Evolutionary conservation across 805 yeast genomes (phyloP), one percentile per base, ranked within the genome.

Genomic region (Candida xyloterini): DNA sequence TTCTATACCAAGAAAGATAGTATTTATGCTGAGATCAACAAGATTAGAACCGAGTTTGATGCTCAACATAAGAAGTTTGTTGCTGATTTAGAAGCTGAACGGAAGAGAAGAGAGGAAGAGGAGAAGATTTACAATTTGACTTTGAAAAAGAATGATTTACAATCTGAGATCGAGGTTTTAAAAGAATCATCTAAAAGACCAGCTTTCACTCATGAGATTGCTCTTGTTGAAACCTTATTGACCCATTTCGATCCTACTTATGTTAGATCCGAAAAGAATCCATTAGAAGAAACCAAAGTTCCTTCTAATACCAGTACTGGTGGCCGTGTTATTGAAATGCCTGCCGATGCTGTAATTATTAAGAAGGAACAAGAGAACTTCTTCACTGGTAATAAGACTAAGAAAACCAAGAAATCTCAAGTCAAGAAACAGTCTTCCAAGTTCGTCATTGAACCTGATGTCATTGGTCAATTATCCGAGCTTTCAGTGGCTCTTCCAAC

Each of bases 171-270:
- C 82, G 87, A 86, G 53, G 71, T 76, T 57, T 78, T 78, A 56
- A 77, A 85, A 69, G 74, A 79, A 37, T 84, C 79, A 47, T 89
- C 89, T 33, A 63, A 66, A 30, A 66, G 67, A 52, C 96, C 98
- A 21, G 98, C 97, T 20, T 90, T 84, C 67, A 78, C 82, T 43
- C 67, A 67, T 31, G 95, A 93, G 67, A 82, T 91, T 55, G 73
- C 73, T 50, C 70, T 82, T 47, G 84, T 93, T 56, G 86, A 89
- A 63, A 68, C 74, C 40, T 72, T 89, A 59, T 72, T 90, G 60
- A 57, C 67, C 26, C 77, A 77, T 65, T 86, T 93, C 53, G 95
- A 89, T 59, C 93, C 95, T 51, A 59, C 81, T 33, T 80, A 77
- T 65, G 86, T 79, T 56, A 78, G 76, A 61, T 79, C 84, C 36